phyloP scores from a whole-genome alignment of 2,329 filamentous ascomycete genomes.

The Emericellopsis cladophorae region DNA sequence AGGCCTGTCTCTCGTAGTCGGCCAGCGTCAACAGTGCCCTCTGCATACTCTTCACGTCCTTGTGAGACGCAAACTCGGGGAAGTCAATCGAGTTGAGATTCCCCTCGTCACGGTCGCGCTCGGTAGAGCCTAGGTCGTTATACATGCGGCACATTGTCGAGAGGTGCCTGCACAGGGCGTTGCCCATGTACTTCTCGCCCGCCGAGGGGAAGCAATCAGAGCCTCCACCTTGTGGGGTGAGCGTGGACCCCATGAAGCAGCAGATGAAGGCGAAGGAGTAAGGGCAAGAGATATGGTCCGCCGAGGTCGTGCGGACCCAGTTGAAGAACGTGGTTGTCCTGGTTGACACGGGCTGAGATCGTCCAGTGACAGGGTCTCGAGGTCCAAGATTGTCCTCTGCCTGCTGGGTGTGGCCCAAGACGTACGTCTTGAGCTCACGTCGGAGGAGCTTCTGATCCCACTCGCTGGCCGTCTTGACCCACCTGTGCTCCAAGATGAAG shows the following conservation, averaged over 20 bases:
- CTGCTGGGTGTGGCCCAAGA: not conserved
- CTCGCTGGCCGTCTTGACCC: not conserved
- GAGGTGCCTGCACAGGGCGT: slow-evolving; percentile 4
- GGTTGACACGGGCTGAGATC: not conserved
- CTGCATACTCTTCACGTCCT: not conserved
- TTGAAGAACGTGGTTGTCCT: slow-evolving; percentile 4
- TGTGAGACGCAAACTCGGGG: slow-evolving; percentile 4
- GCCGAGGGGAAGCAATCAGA: slow-evolving; percentile 3
- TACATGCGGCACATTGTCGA: slow-evolving; percentile 7
- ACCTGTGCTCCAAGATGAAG: not conserved
- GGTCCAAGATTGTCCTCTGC: not conserved
- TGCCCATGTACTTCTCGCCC: slow-evolving; percentile 4
- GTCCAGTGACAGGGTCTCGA: not conserved
- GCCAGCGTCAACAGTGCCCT: slow-evolving; percentile 1
- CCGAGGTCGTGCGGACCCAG: slow-evolving; percentile 6
- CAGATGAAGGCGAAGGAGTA: slow-evolving; percentile 6
- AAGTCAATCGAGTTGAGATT: slow-evolving; percentile 10
- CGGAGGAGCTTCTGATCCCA: slow-evolving; percentile 1
- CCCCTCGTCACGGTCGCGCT: slow-evolving; percentile 6
- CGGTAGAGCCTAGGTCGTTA: slow-evolving; percentile 7
- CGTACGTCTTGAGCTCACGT: not conserved
- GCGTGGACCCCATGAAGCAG: slow-evolving; percentile 5
- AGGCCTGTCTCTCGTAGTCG: slow-evolving; percentile 3
- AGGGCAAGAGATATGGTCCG: slow-evolving; percentile 5
- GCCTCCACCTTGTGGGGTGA: slow-evolving; percentile 1